Conservation (phyloP, 2,329 filamentous ascomycete genomes). For the Triangularia verruculosa region DNA sequence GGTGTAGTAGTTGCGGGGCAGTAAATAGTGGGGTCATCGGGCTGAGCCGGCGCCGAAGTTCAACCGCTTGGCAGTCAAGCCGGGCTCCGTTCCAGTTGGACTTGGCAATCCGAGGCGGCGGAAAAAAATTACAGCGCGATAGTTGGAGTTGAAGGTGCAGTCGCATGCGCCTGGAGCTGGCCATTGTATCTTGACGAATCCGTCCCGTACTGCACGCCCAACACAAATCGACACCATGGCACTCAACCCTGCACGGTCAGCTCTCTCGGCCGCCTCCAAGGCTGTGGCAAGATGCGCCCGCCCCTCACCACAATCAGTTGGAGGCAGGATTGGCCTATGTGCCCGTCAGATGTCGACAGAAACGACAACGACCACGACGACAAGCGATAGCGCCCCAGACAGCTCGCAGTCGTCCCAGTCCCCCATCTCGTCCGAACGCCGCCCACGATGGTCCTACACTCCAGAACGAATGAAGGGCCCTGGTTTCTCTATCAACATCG, state of each 20-base stretch:
- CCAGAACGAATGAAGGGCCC: conserved; percentile 68
- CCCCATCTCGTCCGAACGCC: conserved; percentile 16
- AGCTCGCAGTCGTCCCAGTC: too few relatives aligned
- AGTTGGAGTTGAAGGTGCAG: not conserved
- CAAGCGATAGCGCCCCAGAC: too few relatives aligned
- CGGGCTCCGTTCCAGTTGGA: not conserved
- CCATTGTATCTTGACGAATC: not conserved
- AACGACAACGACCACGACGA: conserved; percentile 1
- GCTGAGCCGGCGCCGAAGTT: conserved; percentile 10
- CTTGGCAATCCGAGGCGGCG: not conserved
- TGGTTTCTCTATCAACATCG: conserved; percentile 56
- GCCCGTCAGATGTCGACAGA: conserved; percentile 17
- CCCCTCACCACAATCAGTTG: conserved; percentile 15
- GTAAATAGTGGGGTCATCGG: not conserved
- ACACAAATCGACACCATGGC: conserved; percentile 32
- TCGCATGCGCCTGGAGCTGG: not conserved
- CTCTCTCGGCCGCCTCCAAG: conserved; percentile 34
- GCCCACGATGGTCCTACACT: conserved; percentile 68
- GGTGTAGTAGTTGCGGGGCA: not conserved
- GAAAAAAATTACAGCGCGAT: conserved; percentile 9
- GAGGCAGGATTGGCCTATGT: conserved; percentile 11
- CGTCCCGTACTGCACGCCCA: not conserved
- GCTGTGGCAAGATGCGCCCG: conserved; percentile 32
- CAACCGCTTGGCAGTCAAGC: not conserved
- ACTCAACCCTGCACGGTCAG: conserved; percentile 35